phyloP scores from a whole-genome alignment of 1,284 basidiomycete species.

The Vanrija pseudolonga region DNA sequence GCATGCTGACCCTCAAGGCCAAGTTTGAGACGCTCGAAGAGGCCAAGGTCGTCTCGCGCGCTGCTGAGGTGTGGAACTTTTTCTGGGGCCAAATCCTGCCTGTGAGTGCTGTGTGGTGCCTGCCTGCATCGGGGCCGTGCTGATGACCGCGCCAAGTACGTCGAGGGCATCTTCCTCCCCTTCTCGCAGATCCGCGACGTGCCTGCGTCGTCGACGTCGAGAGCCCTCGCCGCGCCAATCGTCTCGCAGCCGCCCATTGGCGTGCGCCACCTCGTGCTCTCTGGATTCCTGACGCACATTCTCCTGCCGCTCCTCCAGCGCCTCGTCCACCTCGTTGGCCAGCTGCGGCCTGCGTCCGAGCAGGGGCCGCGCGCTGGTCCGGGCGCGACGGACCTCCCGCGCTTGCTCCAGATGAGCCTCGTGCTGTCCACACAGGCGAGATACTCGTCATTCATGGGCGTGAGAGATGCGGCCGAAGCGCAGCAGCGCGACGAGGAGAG shows the following conservation, averaged over 20 bases:
- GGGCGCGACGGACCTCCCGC: constrained; percentile 30
- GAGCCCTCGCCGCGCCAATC: constrained; percentile 3
- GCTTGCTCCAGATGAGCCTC: constrained; percentile 46
- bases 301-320: constrained; percentile 45
- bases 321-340: constrained; percentile 28
- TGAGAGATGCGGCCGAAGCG: constrained; percentile 8
- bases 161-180: constrained; percentile 54
- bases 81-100: constrained; percentile 92
- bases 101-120: constrained; percentile 27
- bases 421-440: constrained; percentile 47
- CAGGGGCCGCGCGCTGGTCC: background rate
- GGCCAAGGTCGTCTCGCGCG: constrained; percentile 59
- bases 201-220: constrained; percentile 14
- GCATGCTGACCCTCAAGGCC: constrained; percentile 86
- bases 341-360: constrained; percentile 6
- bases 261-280: constrained; percentile 46
- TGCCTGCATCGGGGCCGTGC: background rate
- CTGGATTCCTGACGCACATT: constrained; percentile 48
- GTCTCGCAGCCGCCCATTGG: constrained; percentile 28
- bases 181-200: constrained; percentile 42
- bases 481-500: constrained; percentile 33
- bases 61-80: constrained; percentile 88
- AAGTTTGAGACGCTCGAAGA: constrained; percentile 70
- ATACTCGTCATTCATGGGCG: constrained; percentile 39
- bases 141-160: constrained; percentile 28